Base-by-base conservation (phyloP, 164 flowering plant genomes). In the Paratinospora sagittata region DNA sequence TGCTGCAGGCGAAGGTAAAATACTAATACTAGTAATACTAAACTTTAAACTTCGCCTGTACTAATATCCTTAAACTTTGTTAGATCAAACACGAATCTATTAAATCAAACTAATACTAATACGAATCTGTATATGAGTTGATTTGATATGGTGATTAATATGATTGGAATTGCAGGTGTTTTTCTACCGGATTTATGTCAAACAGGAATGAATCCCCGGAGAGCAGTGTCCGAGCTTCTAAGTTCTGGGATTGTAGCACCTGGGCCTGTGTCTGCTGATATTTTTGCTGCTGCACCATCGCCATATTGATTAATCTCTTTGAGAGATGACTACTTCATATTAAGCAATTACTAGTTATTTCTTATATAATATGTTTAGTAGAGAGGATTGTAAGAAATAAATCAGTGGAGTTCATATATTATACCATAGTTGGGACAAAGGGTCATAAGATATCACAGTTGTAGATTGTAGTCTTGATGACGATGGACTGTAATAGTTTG, bases 1-100 rank as follows among this genome's bases (percentile, higher is more conserved):
- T 80, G 97, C 97, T 30, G 91, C 90, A 36, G 97, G 93, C 7
- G 97, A 91, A 81, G 95, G 97, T 90, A 80, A n/a, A n/a, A n/a
- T n/a, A n/a, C n/a, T n/a, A n/a, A n/a, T n/a, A n/a, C n/a, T n/a
- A n/a, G n/a, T n/a, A n/a, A n/a, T n/a, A n/a, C n/a, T n/a, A n/a
- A 30, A 30, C 34, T 30, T 30, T 30, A 30, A 30, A 30, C 34
- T 4, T 30, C 34, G 2, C 34, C 4, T 62, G 10, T 9, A 7
- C 27, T 8, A 1, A 7, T 63, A 8, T n/a, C n/a, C n/a, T n/a
- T n/a, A 19, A 9, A 27, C 34, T 33, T 30, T 16, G 0, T 30
- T 2, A 30, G n/a, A 16, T 30, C 34, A 4, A 30, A 30, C 34
- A 30, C 4, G 4, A 30, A 30, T 30, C 4, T 30, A 30, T 30